Conservation (phyloP, 306 rosid species). For the Lithocarpus polystachyus region DNA sequence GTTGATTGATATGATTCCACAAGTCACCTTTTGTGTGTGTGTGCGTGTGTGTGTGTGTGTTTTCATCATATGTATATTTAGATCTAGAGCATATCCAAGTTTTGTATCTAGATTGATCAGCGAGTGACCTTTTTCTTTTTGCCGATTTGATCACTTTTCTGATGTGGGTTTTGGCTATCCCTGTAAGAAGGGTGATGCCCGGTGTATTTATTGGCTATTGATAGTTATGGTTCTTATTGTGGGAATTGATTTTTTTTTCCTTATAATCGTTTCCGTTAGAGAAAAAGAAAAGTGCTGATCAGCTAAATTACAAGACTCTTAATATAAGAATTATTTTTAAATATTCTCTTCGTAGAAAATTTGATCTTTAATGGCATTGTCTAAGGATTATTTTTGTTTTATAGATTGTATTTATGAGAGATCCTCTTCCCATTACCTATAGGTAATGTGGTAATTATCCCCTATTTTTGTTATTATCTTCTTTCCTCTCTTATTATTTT, state of each 20-base stretch:
- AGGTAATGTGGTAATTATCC: background rate
- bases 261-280: no score
- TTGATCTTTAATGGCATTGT: no score
- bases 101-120: background rate
- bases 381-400: background rate
- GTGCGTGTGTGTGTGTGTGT: background rate
- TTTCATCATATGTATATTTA: no score
- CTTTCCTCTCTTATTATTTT: background rate
- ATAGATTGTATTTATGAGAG: background rate
- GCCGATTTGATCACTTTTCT: background rate
- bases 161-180: background rate
- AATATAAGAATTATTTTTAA: no score
- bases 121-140: background rate
- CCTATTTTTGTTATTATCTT: background rate
- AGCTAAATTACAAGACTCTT: rapidly evolving
- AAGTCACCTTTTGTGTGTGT: background rate
- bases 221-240: no score
- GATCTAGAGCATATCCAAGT: no score
- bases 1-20: background rate
- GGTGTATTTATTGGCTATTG: no score
- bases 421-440: background rate
- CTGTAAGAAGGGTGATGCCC: no score
- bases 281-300: rapidly evolving
- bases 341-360: no score
- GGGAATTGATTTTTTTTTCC: no score